Conservation (phyloP, 441 rosid species). For the Gossypium aridum region DNA sequence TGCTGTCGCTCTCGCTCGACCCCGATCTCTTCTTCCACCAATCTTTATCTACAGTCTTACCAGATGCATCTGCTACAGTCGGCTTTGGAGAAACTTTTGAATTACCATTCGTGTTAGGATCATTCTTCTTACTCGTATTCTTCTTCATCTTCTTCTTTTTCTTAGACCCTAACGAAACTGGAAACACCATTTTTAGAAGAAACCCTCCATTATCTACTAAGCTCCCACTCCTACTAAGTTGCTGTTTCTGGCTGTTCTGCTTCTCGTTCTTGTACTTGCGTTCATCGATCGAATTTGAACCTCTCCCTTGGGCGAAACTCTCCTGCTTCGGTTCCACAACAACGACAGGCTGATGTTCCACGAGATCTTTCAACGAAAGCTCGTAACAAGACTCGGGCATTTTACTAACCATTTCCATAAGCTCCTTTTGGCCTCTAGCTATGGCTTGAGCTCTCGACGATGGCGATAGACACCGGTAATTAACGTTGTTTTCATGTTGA, state of each 20-base stretch:
- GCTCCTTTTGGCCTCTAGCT: conserved; percentile 77
- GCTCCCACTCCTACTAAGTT: conserved; percentile 33
- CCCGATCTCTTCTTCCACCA: conserved; percentile 62
- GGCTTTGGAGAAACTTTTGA: conserved; percentile 50
- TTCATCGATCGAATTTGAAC: conserved; percentile 16
- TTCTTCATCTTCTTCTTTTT: conserved; percentile 24
- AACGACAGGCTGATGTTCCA: conserved; percentile 33
- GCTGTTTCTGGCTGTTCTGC: conserved; percentile 14
- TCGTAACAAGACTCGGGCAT: conserved; percentile 94
- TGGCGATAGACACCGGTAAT: conserved; percentile 54
- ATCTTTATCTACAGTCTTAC: conserved; percentile 38
- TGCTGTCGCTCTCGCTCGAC: conserved; percentile 32
- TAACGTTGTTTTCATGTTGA: conserved; percentile 20
- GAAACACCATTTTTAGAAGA: conserved; percentile 65
- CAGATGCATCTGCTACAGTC: conserved; percentile 32
- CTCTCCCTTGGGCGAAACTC: conserved; percentile 17
- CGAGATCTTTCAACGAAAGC: conserved; percentile 72
- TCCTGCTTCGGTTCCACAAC: conserved; percentile 22
- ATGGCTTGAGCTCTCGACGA: conserved; percentile 60
- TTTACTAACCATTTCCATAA: conserved; percentile 82
- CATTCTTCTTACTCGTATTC: background rate
- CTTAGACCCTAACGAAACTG: conserved; percentile 41
- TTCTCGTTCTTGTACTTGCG: conserved; percentile 11
- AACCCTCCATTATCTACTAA: conserved; percentile 37
- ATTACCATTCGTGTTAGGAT: conserved; percentile 1